A percentile compares a stretch with the other conserved stretches of the same genome.
These are phyloP conservation scores for Epichloe amarillans DNA, from an alignment of 2,329 filamentous ascomycete genomes.

Conservation along the genomic window DNA sequence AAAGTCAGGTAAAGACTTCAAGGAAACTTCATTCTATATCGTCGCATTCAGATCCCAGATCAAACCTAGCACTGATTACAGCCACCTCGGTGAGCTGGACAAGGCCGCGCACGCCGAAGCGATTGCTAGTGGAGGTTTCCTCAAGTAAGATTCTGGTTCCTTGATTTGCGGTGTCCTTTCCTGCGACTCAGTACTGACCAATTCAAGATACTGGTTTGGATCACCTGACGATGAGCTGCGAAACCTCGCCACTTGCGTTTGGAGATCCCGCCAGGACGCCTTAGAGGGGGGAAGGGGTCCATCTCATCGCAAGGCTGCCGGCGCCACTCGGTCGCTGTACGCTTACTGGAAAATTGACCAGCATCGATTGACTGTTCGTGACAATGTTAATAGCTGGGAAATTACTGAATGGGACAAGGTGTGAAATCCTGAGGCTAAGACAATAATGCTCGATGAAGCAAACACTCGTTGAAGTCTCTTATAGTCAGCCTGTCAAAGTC, in stretches of 20 bases:
- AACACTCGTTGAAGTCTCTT: background rate
- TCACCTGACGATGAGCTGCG: conserved; percentile 51
- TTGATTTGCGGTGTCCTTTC: background rate
- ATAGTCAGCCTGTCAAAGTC: background rate
- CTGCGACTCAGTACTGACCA: conserved; percentile 8
- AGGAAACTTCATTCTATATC: conserved; percentile 58
- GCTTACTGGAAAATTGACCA: conserved; percentile 59
- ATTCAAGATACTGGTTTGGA: conserved; percentile 72
- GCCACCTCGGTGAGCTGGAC: conserved; percentile 59
- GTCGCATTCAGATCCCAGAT: conserved; percentile 73
- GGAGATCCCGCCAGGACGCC: conserved; percentile 47
- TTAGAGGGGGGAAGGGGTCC: conserved; percentile 46
- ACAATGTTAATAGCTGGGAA: conserved; percentile 51
- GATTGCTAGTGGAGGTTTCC: conserved; percentile 61
- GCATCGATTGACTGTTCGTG: conserved; percentile 52
- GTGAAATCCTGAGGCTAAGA: background rate
- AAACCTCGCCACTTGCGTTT: conserved; percentile 73
- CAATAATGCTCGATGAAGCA: background rate
- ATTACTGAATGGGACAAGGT: conserved; percentile 40
- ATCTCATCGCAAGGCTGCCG: conserved; percentile 52
- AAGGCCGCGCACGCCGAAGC: conserved; percentile 71
- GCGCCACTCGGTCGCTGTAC: conserved; percentile 48
- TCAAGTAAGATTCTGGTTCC: conserved; percentile 46
- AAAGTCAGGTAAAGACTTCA: conserved; percentile 38
- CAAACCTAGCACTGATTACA: conserved; percentile 50